Conservation (phyloP, 495 filamentous ascomycete species). For the Tuber microsphaerosporum region DNA sequence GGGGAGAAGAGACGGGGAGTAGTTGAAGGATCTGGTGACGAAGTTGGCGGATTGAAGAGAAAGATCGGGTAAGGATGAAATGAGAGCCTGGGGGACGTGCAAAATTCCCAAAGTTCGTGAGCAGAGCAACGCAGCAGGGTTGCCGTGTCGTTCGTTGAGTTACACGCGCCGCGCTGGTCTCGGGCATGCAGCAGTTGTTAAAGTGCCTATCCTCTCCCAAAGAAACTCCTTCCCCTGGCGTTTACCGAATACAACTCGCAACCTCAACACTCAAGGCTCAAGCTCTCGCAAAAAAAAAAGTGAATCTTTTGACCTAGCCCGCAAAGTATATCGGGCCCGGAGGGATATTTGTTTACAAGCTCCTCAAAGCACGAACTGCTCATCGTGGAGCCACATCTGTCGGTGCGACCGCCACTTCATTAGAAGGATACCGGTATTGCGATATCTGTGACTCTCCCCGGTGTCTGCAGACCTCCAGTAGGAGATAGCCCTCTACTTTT, state of each 20-base stretch:
- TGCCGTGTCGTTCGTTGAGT: slow-evolving; percentile 17
- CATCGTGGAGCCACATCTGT: background rate
- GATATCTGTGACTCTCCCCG: background rate
- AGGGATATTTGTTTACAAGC: background rate
- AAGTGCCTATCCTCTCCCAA: background rate
- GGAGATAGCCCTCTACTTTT: too few species aligned
- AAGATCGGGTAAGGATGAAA: background rate
- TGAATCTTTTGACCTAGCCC: background rate
- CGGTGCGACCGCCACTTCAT: background rate
- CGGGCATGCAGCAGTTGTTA: background rate
- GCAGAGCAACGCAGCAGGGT: slow-evolving; percentile 13
- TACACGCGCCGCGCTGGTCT: slow-evolving; percentile 7
- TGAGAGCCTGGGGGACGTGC: slow-evolving; percentile 14
- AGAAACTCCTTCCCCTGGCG: background rate
- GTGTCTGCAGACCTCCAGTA: background rate
- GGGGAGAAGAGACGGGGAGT: slow-evolving; percentile 7
- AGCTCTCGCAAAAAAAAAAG: background rate
- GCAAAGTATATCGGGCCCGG: background rate
- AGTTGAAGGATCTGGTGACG: slow-evolving; percentile 9
- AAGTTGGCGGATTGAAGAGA: background rate
- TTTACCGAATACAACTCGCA: background rate
- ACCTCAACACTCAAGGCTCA: background rate
- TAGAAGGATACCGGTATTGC: background rate
- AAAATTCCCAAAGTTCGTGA: slow-evolving; percentile 16
- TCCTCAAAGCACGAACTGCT: background rate